These are phyloP conservation scores for Durio zibethinus DNA, from an alignment of 345 rosid species.

Conservation along the genomic window DNA sequence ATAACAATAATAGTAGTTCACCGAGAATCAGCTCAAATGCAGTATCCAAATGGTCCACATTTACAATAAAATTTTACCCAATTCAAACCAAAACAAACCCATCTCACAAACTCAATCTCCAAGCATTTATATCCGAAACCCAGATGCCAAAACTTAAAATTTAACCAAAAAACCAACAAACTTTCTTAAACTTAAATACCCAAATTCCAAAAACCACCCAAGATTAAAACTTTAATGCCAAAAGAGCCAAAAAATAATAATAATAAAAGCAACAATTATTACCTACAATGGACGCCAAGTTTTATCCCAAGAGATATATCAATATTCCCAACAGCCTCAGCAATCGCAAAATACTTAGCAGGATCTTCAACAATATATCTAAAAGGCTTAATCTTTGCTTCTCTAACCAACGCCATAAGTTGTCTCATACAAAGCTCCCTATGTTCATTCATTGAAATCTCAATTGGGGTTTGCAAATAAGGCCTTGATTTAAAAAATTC, in stretches of 20 bases:
- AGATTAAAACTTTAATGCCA: background rate
- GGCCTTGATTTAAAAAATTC: slow-evolving; percentile 64
- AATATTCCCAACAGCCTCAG: slow-evolving; percentile 77
- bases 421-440: slow-evolving; percentile 90
- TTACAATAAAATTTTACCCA: background rate
- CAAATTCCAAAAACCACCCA: background rate
- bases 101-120: background rate
- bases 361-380: slow-evolving; percentile 72
- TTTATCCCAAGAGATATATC: slow-evolving; percentile 91
- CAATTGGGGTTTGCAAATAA: slow-evolving; percentile 82
- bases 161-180: background rate
- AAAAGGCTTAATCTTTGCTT: slow-evolving; percentile 75
- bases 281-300: slow-evolving; percentile 98
- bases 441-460: slow-evolving; percentile 69
- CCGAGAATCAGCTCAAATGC: background rate
- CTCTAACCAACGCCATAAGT: slow-evolving; percentile 60
- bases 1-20: background rate
- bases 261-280: background rate
- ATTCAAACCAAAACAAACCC: background rate
- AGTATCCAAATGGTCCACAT: background rate
- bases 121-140: background rate
- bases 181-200: background rate
- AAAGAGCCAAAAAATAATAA: too few relatives aligned
- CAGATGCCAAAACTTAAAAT: background rate
- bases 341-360: slow-evolving; percentile 68